Base-by-base conservation (phyloP, 257 asterid genomes). In the Hygrophila difformis region DNA sequence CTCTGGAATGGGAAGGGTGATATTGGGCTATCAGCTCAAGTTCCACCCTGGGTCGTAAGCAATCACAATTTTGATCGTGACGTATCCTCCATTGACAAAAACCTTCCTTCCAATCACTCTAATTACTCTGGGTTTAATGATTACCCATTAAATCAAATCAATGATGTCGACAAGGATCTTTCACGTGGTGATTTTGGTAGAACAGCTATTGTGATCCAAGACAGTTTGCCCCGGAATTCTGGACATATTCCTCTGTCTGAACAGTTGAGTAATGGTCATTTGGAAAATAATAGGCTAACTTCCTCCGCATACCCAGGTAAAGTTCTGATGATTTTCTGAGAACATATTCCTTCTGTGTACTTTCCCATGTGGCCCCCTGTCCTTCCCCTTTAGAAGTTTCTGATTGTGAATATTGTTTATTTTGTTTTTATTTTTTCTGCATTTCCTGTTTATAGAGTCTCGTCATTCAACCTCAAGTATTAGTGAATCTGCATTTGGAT, bases 241-340 rank as follows among this genome's bases (percentile, higher is more conserved):
- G 64, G 60, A 29, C 55, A 47, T 18, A 26, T 62, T 55, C 52
- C 49, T 18, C 63, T 62, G 57, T 66, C 56, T 37, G 76, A 70
- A 47, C 67, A 55, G 56, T 57, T 71, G 36, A 60, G 49, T 61
- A 68, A 66, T 68, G 43, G 57, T 36, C 64, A 68, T 22, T 67
- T 21, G 29, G 54, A 57, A 54, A 60, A 46, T 59, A 72, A 57
- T 63, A 57, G 53, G 57, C 49, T 53, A 14, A 35, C 62, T 12
- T 58, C 71, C 47, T 59, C 86, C 53, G 66, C 76, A 19, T 67
- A 53, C 59, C 74, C 57, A 75, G 93, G 94, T 85, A 76, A 60
- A 21, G 11, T 7, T 12, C 8, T 18, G 11, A 9, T 26, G 33
- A 24, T 55, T 53, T 39, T 34, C 18, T 42, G 18, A 23, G 34